Conservation (phyloP, 345 rosid genomes). For the Arabis hirsuta region DNA sequence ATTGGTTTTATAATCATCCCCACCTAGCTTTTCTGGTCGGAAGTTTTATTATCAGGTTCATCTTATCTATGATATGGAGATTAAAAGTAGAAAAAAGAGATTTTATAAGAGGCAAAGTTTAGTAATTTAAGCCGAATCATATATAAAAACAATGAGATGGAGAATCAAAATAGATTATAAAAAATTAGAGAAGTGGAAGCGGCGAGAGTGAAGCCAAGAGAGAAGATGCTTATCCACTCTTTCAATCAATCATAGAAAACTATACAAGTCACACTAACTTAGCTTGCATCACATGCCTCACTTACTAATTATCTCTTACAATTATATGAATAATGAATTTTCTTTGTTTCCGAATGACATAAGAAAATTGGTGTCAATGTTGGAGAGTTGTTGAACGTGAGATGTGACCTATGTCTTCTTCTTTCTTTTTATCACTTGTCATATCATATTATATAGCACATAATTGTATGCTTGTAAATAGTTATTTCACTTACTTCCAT, state of each 20-base stretch:
- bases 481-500: constrained; percentile 6
- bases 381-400: constrained; percentile 46
- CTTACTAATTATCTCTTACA: constrained; percentile 27
- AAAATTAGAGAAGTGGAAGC: constrained; percentile 35
- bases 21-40: constrained; percentile 14
- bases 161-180: neutral
- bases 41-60: constrained; percentile 11
- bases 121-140: constrained; percentile 20
- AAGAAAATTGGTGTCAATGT: constrained; percentile 38
- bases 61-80: constrained; percentile 8
- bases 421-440: constrained; percentile 40
- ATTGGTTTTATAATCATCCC: neutral
- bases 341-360: constrained; percentile 24
- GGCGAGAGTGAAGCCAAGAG: constrained; percentile 46
- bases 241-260: constrained; percentile 38
- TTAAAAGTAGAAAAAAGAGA: neutral
- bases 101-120: neutral
- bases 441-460: constrained; percentile 32
- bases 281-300: constrained; percentile 47
- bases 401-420: constrained; percentile 42
- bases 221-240: constrained; percentile 42
- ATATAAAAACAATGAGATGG: constrained; percentile 21
- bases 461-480: constrained; percentile 29
- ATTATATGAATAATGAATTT: constrained; percentile 29
- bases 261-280: constrained; percentile 43